phyloP scores from a whole-genome alignment of 306 rosid species.

The Comarum palustre region DNA sequence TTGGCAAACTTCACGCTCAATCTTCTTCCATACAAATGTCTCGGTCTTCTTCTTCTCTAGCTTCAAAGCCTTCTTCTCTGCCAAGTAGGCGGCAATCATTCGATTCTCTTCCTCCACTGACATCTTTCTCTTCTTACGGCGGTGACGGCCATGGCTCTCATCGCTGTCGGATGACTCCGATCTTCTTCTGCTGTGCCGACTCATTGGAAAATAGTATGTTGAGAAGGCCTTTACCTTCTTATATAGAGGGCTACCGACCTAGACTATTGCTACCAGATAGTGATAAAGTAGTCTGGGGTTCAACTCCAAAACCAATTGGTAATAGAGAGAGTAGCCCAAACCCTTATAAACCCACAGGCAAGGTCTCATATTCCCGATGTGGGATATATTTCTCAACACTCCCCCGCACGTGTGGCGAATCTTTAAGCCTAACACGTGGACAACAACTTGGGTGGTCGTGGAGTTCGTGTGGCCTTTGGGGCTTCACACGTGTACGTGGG shows the following conservation, averaged over 20 bases:
- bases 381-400: no score
- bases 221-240: neutral
- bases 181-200: neutral
- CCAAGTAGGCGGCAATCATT: conserved; percentile 6
- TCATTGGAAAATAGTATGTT: neutral
- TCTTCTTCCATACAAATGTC: conserved; percentile 88
- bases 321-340: no score
- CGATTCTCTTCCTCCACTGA: neutral
- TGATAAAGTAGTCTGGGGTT: no score
- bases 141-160: neutral
- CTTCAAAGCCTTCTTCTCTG: neutral
- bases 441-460: no score
- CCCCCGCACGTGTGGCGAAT: no score
- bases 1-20: conserved; percentile 79
- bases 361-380: no score
- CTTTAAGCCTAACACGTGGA: no score
- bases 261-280: neutral
- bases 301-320: no score
- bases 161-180: neutral
- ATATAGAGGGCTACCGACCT: neutral
- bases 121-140: neutral
- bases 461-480: no score
- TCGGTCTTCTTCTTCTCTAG: neutral
- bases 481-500: no score
- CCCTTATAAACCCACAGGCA: no score